A percentile compares a stretch with the other conserved stretches of the same genome.
These are phyloP conservation scores for Saprolegnia diclina DNA, from an alignment of 352 stramenopile species.

Conservation along the genomic window DNA sequence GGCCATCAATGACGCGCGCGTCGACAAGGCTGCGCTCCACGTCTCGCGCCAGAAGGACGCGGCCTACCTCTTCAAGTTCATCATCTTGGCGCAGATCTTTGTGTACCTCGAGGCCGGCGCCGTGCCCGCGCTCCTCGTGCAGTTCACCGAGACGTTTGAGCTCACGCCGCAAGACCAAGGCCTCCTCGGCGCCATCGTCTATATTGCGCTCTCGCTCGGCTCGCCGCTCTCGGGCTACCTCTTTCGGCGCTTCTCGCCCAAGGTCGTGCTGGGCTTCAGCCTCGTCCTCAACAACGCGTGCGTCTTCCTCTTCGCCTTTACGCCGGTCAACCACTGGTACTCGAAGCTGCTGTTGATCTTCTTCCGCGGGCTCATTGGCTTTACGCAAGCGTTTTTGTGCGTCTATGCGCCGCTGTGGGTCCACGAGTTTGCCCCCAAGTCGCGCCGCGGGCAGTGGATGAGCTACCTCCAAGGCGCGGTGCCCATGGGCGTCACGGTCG, in stretches of 20 bases:
- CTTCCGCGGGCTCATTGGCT: slow-evolving; percentile 60
- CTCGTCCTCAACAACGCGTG: slow-evolving; percentile 74
- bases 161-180: slow-evolving; percentile 75
- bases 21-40: neutral
- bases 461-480: slow-evolving; percentile 75
- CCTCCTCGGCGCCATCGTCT: slow-evolving; percentile 72
- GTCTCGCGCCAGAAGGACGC: slow-evolving; percentile 19
- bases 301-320: slow-evolving; percentile 63
- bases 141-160: slow-evolving; percentile 74
- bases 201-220: slow-evolving; percentile 73
- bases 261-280: slow-evolving; percentile 55
- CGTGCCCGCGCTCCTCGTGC: slow-evolving; percentile 72
- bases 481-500: slow-evolving; percentile 68
- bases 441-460: slow-evolving; percentile 72
- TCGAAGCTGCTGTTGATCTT: slow-evolving; percentile 73
- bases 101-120: slow-evolving; percentile 84
- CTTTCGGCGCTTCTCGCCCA: slow-evolving; percentile 69
- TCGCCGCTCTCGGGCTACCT: slow-evolving; percentile 76
- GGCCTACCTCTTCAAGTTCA: slow-evolving; percentile 76
- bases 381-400: slow-evolving; percentile 77
- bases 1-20: neutral
- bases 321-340: slow-evolving; percentile 53
- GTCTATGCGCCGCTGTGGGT: slow-evolving; percentile 84
- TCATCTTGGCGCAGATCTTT: slow-evolving; percentile 78
- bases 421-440: slow-evolving; percentile 74